Conservation (phyloP, 139 green algal genomes). For the Tetradesmus lagerheimii region DNA sequence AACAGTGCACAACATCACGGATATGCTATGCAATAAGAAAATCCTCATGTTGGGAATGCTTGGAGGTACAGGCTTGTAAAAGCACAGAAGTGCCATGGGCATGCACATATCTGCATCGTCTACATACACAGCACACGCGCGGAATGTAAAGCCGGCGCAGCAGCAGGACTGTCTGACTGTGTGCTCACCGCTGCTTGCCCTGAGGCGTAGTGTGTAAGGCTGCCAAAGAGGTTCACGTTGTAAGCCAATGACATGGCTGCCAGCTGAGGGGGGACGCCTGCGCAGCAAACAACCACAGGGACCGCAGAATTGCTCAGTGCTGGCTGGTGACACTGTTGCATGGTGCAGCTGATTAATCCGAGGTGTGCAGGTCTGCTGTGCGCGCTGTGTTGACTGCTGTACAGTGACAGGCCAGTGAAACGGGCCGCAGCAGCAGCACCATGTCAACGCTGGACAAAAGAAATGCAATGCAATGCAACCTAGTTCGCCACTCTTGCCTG, state of each 20-base stretch:
- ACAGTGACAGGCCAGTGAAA: not conserved
- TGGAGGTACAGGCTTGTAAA: too few relatives aligned
- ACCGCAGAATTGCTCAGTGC: not conserved
- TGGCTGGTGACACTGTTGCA: too few relatives aligned
- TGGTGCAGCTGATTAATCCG: too few relatives aligned
- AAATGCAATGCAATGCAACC: not conserved
- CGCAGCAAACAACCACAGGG: not conserved
- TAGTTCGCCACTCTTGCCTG: too few relatives aligned
- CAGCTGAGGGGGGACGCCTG: conserved; percentile 88
- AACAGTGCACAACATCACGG: not conserved
- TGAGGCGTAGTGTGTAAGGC: conserved; percentile 97
- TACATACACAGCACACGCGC: not conserved
- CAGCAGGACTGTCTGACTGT: not conserved
- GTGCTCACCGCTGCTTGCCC: conserved; percentile 78
- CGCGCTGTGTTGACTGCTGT: too few relatives aligned
- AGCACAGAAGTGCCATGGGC: not conserved
- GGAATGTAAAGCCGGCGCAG: not conserved
- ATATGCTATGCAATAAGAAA: too few relatives aligned
- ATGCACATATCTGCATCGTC: not conserved
- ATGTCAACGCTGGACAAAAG: not conserved
- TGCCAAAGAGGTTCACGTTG: conserved; percentile 97
- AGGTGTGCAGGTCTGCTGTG: too few relatives aligned
- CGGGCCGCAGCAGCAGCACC: not conserved
- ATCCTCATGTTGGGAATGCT: too few relatives aligned
- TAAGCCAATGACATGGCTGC: conserved; percentile 92